Conservation (phyloP, 129 eudicot genomes). For the Flaveria robusta region DNA sequence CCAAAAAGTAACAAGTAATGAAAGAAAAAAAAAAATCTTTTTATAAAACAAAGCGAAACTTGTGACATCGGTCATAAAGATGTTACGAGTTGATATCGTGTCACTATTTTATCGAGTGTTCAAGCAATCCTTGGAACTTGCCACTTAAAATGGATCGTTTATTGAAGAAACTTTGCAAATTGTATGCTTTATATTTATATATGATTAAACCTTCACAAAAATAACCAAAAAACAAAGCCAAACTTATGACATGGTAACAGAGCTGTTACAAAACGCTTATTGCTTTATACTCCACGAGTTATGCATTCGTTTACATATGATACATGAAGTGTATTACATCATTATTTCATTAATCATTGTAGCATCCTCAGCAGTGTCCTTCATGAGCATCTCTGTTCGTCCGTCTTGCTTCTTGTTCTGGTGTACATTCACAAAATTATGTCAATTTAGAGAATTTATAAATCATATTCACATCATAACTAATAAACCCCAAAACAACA, state of each 20-base stretch:
- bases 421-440: constrained; percentile 33
- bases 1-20: no score
- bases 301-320: not conserved
- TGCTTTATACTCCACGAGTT: not conserved
- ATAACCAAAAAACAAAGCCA: not conserved
- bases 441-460: not conserved
- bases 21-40: no score
- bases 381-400: constrained; percentile 31
- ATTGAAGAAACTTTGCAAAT: no score
- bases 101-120: no score
- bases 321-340: not conserved
- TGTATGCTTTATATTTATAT: no score
- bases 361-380: not conserved
- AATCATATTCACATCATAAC: constrained; percentile 10
- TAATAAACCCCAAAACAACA: not conserved
- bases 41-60: no score
- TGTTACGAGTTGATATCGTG: no score
- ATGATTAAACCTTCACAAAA: not conserved
- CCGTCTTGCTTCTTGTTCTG: constrained; percentile 52
- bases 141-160: no score
- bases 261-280: not conserved
- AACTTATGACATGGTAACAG: not conserved
- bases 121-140: no score
- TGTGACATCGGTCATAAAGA: no score
- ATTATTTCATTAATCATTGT: constrained; percentile 7